Percentiles rank a stretch among this genome's conserved stretches.
Conservation (phyloP, 495 filamentous ascomycete genomes). For the Pseudevernia furfuracea region DNA sequence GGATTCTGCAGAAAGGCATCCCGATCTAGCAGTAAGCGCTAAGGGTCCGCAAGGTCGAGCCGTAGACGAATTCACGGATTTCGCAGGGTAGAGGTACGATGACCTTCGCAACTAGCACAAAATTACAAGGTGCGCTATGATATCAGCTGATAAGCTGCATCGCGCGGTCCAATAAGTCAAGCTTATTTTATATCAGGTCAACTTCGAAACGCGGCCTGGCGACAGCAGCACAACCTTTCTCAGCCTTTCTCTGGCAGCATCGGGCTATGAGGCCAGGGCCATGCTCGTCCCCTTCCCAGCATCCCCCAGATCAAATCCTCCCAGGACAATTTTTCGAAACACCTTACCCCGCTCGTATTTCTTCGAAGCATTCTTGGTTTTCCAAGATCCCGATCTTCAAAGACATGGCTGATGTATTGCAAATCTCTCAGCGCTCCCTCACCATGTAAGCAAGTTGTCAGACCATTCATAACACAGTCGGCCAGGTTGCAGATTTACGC, state of each 20-base stretch:
- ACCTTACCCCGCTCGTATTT: constrained; percentile 22
- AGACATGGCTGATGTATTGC: constrained; percentile 30
- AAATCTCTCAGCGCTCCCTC: constrained; percentile 20
- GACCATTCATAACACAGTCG: constrained; percentile 13
- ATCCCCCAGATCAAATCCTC: constrained; percentile 26
- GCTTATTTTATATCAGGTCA: not conserved
- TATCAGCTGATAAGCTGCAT: not conserved
- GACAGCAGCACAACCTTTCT: not conserved
- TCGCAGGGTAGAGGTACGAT: too few species aligned
- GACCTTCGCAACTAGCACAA: too few species aligned
- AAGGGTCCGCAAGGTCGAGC: not conserved
- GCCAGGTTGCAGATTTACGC: constrained; percentile 12
- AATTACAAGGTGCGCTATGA: too few species aligned
- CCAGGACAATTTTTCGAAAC: constrained; percentile 23
- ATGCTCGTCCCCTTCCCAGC: not conserved
- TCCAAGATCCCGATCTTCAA: constrained; percentile 24
- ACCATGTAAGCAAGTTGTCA: constrained; percentile 15
- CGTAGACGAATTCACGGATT: not conserved
- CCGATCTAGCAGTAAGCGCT: not conserved
- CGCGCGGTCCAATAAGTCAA: not conserved
- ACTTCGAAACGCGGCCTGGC: not conserved
- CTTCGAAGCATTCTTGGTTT: constrained; percentile 11
- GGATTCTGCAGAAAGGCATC: not conserved
- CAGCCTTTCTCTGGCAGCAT: not conserved
- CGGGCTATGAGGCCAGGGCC: not conserved